Evolutionary conservation across 768 basidiomycete genomes (phyloP).

Genomic region (Pleurotus salmoneostramineus): DNA sequence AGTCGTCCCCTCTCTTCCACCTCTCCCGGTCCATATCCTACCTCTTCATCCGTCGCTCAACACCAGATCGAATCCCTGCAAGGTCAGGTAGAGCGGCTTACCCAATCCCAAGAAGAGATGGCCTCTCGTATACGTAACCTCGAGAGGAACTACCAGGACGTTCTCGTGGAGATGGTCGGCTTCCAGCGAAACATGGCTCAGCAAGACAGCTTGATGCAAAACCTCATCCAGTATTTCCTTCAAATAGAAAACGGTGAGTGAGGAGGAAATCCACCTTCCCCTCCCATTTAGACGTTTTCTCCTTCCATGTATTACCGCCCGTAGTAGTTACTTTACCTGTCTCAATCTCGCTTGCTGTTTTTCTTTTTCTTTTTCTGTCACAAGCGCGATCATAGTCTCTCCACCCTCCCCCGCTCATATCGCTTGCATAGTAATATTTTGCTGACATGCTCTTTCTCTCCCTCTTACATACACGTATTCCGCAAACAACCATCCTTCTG

Average conservation of each 20-base stretch:
- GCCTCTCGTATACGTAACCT: slow-evolving; percentile 50
- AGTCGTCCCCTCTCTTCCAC: slow-evolving; percentile 17
- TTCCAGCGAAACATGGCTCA: slow-evolving; percentile 76
- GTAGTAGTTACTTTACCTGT: not conserved
- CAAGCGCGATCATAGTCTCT: no score
- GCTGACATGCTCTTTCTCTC: not conserved
- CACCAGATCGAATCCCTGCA: slow-evolving; percentile 31
- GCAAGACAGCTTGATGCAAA: slow-evolving; percentile 82
- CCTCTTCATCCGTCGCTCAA: slow-evolving; percentile 16
- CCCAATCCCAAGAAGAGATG: slow-evolving; percentile 47
- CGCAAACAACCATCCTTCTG: not conserved
- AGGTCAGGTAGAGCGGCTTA: slow-evolving; percentile 44
- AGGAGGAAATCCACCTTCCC: slow-evolving; percentile 7
- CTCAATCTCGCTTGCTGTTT: no score
- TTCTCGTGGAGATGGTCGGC: slow-evolving; percentile 67
- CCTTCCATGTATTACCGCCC: not conserved
- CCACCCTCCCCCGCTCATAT: not conserved
- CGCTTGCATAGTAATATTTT: not conserved
- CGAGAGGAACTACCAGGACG: slow-evolving; percentile 62
- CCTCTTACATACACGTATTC: not conserved
- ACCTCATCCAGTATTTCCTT: slow-evolving; percentile 76
- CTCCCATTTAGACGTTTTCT: not conserved
- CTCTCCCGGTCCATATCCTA: slow-evolving; percentile 20
- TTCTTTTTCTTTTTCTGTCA: no score
- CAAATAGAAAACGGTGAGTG: slow-evolving; percentile 54